phyloP scores from a whole-genome alignment of 768 basidiomycete genomes.

The Trametes cingulata region DNA sequence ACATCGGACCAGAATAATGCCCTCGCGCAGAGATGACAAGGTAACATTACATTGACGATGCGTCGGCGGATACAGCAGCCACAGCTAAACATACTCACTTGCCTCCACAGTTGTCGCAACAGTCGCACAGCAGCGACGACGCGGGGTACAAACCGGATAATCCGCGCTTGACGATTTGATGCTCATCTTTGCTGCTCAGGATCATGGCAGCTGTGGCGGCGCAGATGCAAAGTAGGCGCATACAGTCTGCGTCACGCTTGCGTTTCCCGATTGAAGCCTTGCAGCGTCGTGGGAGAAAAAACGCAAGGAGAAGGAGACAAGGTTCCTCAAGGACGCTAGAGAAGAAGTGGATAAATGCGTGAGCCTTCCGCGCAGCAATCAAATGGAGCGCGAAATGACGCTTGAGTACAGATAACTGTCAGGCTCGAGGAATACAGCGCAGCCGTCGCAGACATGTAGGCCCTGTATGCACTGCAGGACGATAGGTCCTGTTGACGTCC shows the following conservation, averaged over 20 bases:
- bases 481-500: background rate
- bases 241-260: slow-evolving; percentile 11
- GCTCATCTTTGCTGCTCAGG: background rate
- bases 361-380: background rate
- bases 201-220: slow-evolving; percentile 28
- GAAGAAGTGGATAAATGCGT: slow-evolving; percentile 27
- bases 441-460: slow-evolving; percentile 26
- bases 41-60: background rate
- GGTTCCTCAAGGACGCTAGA: slow-evolving; percentile 21
- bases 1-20: background rate
- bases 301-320: slow-evolving; percentile 28
- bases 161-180: background rate
- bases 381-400: too few relatives aligned
- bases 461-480: background rate
- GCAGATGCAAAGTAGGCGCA: slow-evolving; percentile 31
- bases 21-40: background rate
- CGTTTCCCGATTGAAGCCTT: background rate
- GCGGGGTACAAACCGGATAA: slow-evolving; percentile 12
- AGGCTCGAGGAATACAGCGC: slow-evolving; percentile 19
- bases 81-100: background rate
- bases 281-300: slow-evolving; percentile 33
- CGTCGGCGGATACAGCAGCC: too few relatives aligned
- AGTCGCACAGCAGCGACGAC: slow-evolving; percentile 28
- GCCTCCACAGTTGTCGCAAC: slow-evolving; percentile 2
- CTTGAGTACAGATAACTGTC: slow-evolving; percentile 12